These are phyloP conservation scores for Gigaspora rosea DNA, from an alignment of 192 early-diverging fungal species.

Conservation along the genomic window DNA sequence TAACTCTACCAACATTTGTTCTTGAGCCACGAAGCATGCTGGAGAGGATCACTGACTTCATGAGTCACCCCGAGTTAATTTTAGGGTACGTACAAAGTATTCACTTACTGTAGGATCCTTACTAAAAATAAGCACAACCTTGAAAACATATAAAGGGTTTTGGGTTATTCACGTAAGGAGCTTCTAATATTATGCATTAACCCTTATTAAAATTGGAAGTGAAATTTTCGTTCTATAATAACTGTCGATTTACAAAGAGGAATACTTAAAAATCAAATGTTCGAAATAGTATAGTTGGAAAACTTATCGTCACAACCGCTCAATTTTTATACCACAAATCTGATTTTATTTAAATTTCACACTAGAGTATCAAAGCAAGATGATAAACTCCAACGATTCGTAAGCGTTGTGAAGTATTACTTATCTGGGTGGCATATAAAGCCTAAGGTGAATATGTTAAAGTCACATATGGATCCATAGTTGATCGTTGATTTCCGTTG, in stretches of 20 bases:
- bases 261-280: too few relatives aligned
- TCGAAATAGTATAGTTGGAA: too few relatives aligned
- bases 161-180: too few relatives aligned
- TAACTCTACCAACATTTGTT: slow-evolving; percentile 94
- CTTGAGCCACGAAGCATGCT: slow-evolving; percentile 92
- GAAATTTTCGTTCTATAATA: too few relatives aligned
- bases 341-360: neutral
- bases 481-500: too few relatives aligned
- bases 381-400: slow-evolving; percentile 76
- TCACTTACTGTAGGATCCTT: neutral
- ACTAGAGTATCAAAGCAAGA: slow-evolving; percentile 65
- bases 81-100: slow-evolving; percentile 59
- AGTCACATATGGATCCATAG: neutral
- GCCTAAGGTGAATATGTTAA: slow-evolving; percentile 66
- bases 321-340: neutral
- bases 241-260: too few relatives aligned
- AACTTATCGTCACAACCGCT: neutral
- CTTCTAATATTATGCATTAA: too few relatives aligned
- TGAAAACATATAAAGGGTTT: too few relatives aligned
- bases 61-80: slow-evolving; percentile 84
- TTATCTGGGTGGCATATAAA: slow-evolving; percentile 92
- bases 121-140: too few relatives aligned
- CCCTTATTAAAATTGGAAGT: too few relatives aligned
- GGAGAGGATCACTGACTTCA: slow-evolving; percentile 95
- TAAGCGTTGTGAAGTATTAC: slow-evolving; percentile 83